Conservation (phyloP, 257 asterid species). For the Mitragyna speciosa region DNA sequence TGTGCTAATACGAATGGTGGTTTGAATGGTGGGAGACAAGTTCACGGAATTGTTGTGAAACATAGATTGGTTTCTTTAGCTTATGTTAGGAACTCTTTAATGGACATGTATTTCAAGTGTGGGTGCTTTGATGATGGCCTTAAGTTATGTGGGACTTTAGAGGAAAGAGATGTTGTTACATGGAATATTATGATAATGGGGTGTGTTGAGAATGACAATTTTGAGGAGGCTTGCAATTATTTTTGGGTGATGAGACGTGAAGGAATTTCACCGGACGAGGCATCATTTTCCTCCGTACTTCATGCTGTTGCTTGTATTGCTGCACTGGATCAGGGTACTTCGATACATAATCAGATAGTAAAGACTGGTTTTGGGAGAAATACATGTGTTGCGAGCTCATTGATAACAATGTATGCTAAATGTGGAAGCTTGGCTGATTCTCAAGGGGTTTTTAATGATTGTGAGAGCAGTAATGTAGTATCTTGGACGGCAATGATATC, state of each 20-base stretch:
- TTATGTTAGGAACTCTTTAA: slow-evolving; percentile 42
- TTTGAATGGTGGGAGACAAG: slow-evolving; percentile 39
- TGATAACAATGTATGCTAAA: slow-evolving; percentile 47
- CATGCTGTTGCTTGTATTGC: slow-evolving; percentile 44
- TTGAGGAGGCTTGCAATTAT: slow-evolving; percentile 47
- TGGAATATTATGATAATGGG: slow-evolving; percentile 49
- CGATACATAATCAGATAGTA: slow-evolving; percentile 37
- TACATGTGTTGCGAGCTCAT: slow-evolving; percentile 36
- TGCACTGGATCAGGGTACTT: slow-evolving; percentile 36
- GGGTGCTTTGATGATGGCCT: slow-evolving; percentile 38
- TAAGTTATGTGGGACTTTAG: slow-evolving; percentile 34
- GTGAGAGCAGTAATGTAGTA: slow-evolving; percentile 35
- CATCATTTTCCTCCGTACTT: slow-evolving; percentile 42
- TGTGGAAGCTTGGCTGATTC: slow-evolving; percentile 53
- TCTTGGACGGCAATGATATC: slow-evolving; percentile 56
- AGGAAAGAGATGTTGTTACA: slow-evolving; percentile 42
- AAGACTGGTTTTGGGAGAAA: slow-evolving; percentile 39
- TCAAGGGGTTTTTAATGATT: slow-evolving; percentile 35
- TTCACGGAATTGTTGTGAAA: slow-evolving; percentile 43
- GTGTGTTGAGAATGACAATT: slow-evolving; percentile 33
- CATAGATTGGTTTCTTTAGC: slow-evolving; percentile 40
- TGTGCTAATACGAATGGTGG: slow-evolving; percentile 33
- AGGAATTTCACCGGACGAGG: slow-evolving; percentile 43
- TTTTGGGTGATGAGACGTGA: slow-evolving; percentile 47
- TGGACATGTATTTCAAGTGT: slow-evolving; percentile 51